Evolutionary conservation across 2,329 filamentous ascomycete genomes (phyloP).

Genomic region (Pestalotiopsis sp.): DNA sequence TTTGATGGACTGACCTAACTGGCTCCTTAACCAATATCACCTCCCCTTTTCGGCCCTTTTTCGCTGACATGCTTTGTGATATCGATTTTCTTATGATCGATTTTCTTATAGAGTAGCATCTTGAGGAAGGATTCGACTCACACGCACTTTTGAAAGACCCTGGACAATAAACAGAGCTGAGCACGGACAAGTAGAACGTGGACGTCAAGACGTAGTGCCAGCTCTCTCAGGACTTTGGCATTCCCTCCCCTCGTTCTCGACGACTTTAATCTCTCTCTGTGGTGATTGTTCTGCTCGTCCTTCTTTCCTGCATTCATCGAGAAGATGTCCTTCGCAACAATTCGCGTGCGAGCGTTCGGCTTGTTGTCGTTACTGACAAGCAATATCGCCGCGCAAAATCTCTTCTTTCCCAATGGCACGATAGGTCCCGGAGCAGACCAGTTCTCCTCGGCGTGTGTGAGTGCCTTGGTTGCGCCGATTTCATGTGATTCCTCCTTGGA

Average conservation of each 20-base stretch:
- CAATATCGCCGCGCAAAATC: not conserved
- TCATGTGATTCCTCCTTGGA: not conserved
- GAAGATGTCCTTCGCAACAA: not conserved
- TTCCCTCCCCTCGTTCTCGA: not conserved
- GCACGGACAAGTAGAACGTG: not conserved
- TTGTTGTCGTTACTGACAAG: not conserved
- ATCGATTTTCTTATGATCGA: not conserved
- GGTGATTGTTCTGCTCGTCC: not conserved
- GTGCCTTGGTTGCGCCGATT: not conserved
- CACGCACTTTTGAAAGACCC: not conserved
- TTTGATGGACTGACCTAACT: not conserved
- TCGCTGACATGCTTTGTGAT: not conserved
- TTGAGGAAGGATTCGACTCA: not conserved
- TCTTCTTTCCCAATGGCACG: not conserved
- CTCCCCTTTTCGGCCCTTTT: not conserved
- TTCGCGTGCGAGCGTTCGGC: not conserved
- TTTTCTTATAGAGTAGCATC: not conserved
- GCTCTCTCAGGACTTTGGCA: not conserved
- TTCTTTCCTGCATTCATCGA: not conserved
- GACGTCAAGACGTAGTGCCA: not conserved
- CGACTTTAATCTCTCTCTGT: not conserved
- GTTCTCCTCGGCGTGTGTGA: not conserved
- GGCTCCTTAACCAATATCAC: not conserved
- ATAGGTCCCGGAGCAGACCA: not conserved
- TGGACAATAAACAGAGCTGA: not conserved